Evolutionary conservation across 768 basidiomycete species (phyloP), one percentile per base, ranked within the genome.

Genomic region (Naematelia encephala): DNA sequence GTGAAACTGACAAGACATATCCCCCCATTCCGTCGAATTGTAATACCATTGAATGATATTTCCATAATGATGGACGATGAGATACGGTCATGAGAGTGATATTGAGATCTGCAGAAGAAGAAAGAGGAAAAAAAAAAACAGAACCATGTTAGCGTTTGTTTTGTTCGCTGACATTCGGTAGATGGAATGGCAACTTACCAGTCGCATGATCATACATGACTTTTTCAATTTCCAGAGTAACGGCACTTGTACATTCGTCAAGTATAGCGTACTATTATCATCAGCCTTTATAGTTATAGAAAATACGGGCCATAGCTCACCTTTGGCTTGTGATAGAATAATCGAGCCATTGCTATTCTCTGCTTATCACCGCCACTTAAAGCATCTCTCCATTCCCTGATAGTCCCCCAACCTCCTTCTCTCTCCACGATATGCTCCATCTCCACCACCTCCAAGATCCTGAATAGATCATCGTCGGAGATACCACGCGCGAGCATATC

Each of bases 331-430:
- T 98, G 94, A 76, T 99, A 99, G 74, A 97, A 99, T 66, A 99
- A 77, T 66, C 94, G 81, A 12, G 91, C 94, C 91, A 94, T 97
- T 0, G 94, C 94, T 57, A 98, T 88, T 79, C 93, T 87, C 62
- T 98, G 93, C 76, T 98, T 91, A 76, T 96, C 94, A 19, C 93
- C 93, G 0, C 94, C 93, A 70, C 89, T 91, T 29, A 98, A 78
- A 1, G 89, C 84, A 74, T 96, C 92, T 62, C 90, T 84, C 94
- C 94, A 98, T 70, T 97, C 94, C 49, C 86, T 83, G n/a, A 83
- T 82, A 5, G 82, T 81, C 68, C 89, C 88, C 92, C 92, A 97
- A 12, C 94, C 94, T n/a, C 94, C 94, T 78, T 98, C 94, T 23
- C 92, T 84, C 69, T 90, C 89, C 4, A 97, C 89, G 49, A 97